Base-by-base conservation (phyloP, 805 yeast genomes). In the Ogataea allantospora region DNA sequence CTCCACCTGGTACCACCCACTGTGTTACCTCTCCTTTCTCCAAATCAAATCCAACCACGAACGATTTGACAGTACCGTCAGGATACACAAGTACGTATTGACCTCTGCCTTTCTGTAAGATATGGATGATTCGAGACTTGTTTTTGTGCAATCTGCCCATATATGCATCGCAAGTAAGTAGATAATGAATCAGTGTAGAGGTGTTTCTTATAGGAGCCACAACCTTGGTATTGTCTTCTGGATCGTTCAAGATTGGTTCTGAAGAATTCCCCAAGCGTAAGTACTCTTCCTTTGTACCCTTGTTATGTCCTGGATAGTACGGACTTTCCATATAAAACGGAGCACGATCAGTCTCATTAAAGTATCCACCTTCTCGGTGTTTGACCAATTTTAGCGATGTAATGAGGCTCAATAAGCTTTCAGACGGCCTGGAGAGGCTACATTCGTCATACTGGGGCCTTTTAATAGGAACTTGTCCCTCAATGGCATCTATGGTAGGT, bases 1-100 rank as follows among this genome's bases (percentile, higher is more conserved):
- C 74, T 9, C 73, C 80, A 1, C 80, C 78, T 8, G 78, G 79
- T n/a, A 77, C 81, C 5, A 77, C 79, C 81, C 81, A 77, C 53
- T 77, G 83, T 28, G 72, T 62, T 4, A 70, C 61, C 51, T 75
- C 79, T 6, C 78, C 78, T 9, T 57, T 57, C 0, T 56, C 54
- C 23, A 64, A 57, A 44, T 74, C 66, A 44, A 74, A 73, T 0
- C 82, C 83, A 18, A 75, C 81, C 15, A 62, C 64, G 50, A 76
- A 77, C 1, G 74, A 60, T 40, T 72, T 70, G 13, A 77, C 54
- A 3, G 41, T 41, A 1, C 80, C 80, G 44, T 72, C 64, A 4
- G 80, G 80, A 35, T 74, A 67, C 4, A 77, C 57, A 11, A 75
- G 55, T 4, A 76, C 79, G 46, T 74, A 77, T 44, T 71, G 75